Evolutionary conservation across 208 protist species (phyloP).

Genomic region (Porcisia hertigi): DNA sequence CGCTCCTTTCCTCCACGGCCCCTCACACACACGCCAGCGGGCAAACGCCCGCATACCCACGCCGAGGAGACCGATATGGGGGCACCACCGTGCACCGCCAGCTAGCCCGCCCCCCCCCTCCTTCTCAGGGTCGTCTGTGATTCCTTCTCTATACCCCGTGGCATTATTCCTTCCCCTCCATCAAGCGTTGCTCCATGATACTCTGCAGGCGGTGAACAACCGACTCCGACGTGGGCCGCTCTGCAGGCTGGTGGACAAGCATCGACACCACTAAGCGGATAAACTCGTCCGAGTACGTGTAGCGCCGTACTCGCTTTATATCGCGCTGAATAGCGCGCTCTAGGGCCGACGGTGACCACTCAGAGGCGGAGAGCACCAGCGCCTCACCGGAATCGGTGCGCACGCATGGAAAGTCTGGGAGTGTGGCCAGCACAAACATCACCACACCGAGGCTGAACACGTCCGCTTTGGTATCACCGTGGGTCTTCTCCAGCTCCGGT

Average conservation of each 20-base stretch:
- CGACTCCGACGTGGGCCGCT: slow-evolving; percentile 40
- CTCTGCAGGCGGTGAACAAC: slow-evolving; percentile 47
- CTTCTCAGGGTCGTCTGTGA: neutral
- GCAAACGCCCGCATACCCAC: neutral
- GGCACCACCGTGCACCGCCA: neutral
- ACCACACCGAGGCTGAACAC: slow-evolving; percentile 88
- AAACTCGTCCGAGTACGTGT: slow-evolving; percentile 64
- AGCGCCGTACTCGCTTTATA: slow-evolving; percentile 32
- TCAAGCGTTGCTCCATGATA: slow-evolving; percentile 62
- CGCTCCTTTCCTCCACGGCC: neutral
- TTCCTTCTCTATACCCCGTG: neutral
- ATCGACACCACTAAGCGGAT: slow-evolving; percentile 68
- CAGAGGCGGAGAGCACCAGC: slow-evolving; percentile 52
- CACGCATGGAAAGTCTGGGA: slow-evolving; percentile 72
- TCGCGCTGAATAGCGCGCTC: slow-evolving; percentile 49
- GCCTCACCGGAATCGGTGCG: slow-evolving; percentile 47
- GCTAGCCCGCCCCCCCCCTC: neutral
- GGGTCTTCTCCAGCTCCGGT: slow-evolving; percentile 51
- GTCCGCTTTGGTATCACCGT: slow-evolving; percentile 76
- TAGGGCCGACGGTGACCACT: slow-evolving; percentile 55
- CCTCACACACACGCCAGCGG: neutral
- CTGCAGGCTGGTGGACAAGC: slow-evolving; percentile 55
- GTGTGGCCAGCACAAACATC: slow-evolving; percentile 69
- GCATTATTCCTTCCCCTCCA: slow-evolving; percentile 27
- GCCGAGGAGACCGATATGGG: neutral